Conservation (phyloP, 768 basidiomycete genomes). For the Cubamyces sp. region DNA sequence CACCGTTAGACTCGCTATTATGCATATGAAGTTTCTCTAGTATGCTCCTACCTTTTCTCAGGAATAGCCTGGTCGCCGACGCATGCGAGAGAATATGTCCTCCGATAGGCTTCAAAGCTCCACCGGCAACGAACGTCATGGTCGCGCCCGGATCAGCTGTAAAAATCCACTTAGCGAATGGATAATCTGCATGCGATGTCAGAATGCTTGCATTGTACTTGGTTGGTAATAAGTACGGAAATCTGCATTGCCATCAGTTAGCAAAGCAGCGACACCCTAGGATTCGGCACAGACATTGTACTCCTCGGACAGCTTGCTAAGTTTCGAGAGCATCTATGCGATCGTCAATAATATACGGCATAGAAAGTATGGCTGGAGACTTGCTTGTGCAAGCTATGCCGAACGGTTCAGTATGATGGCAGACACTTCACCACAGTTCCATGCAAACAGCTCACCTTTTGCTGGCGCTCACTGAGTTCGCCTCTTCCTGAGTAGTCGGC, state of each 20-base stretch:
- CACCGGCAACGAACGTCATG: conserved; percentile 94
- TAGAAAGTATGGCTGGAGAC: not conserved
- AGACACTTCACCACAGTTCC: not conserved
- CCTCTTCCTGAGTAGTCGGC: conserved; percentile 94
- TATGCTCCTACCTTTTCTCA: conserved; percentile 71
- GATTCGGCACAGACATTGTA: conserved; percentile 63
- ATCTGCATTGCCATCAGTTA: conserved; percentile 50
- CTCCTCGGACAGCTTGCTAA: conserved; percentile 91
- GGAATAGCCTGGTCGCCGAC: conserved; percentile 84
- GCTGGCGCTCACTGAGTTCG: conserved; percentile 91
- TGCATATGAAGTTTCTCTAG: no score
- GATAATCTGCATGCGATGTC: not conserved
- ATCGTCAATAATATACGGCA: not conserved
- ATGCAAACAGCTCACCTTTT: conserved; percentile 57
- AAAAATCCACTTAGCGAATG: not conserved
- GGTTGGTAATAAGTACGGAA: conserved; percentile 87
- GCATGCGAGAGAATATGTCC: conserved; percentile 88
- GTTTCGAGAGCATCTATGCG: conserved; percentile 81
- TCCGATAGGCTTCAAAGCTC: conserved; percentile 89
- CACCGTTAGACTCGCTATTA: not conserved
- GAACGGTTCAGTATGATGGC: not conserved
- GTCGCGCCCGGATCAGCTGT: conserved; percentile 93
- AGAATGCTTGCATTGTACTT: conserved; percentile 74
- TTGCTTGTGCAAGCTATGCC: conserved; percentile 79
- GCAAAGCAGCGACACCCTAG: conserved; percentile 23